These are phyloP conservation scores for Ogataea minuta DNA, from an alignment of 805 yeast species.

Conservation along the genomic window DNA sequence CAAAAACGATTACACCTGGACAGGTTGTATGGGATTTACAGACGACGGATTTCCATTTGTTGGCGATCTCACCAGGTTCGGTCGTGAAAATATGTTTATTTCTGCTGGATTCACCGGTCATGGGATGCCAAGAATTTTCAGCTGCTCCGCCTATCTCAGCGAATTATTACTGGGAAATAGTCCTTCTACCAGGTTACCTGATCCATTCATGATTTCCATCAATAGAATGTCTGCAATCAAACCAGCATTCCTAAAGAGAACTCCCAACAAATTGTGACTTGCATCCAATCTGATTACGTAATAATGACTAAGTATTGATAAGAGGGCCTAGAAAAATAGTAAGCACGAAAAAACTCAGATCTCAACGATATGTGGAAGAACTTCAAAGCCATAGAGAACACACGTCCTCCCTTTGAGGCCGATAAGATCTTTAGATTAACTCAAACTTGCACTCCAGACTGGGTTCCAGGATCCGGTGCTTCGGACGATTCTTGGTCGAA, in stretches of 20 bases:
- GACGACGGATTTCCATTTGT: constrained; percentile 42
- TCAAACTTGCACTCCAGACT: constrained; percentile 29
- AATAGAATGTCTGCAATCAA: constrained; percentile 1
- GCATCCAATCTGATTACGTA: not conserved
- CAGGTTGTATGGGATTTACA: constrained; percentile 48
- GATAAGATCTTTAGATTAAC: constrained; percentile 7
- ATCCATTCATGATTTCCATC: constrained; percentile 3
- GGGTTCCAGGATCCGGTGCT: constrained; percentile 52
- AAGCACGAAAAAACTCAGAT: too few species aligned
- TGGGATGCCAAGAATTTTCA: constrained; percentile 49
- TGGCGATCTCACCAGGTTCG: constrained; percentile 35
- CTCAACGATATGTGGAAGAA: not conserved
- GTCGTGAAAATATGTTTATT: constrained; percentile 33
- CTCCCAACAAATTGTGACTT: not conserved
- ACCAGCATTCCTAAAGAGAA: not conserved
- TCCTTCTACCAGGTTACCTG: constrained; percentile 3
- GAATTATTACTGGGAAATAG: constrained; percentile 19
- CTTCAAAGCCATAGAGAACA: not conserved
- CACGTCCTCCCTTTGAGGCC: constrained; percentile 11
- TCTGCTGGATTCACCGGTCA: constrained; percentile 51
- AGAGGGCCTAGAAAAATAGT: too few species aligned
- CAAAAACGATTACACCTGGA: constrained; percentile 38
- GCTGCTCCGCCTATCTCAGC: constrained; percentile 39
- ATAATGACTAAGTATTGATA: too few species aligned
- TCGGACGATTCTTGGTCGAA: constrained; percentile 41